Evolutionary conservation across 768 basidiomycete genomes (phyloP).

Genomic region (Rhizopogon vesiculosus): DNA sequence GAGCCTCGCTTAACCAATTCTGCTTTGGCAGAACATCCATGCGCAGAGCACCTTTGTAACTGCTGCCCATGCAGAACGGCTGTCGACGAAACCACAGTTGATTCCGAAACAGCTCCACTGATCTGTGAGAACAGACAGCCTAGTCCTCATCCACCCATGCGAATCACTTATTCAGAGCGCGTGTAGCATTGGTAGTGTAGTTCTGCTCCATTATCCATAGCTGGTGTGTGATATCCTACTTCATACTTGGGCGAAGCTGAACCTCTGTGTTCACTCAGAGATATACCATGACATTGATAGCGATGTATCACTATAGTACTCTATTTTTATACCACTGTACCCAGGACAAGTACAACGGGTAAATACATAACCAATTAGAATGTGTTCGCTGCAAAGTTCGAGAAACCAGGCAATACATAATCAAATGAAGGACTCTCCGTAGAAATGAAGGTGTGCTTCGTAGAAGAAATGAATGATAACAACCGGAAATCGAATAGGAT

Average conservation of each 20-base stretch:
- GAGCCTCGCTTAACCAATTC: not conserved
- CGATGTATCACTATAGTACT: not conserved
- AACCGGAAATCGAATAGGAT: too few relatives aligned
- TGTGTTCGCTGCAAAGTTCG: not conserved
- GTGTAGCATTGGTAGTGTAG: too few relatives aligned
- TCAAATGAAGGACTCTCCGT: too few relatives aligned
- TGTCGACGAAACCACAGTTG: not conserved
- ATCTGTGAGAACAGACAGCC: slow-evolving; percentile 17
- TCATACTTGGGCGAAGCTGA: not conserved
- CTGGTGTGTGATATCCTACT: not conserved
- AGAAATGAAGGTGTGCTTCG: too few relatives aligned
- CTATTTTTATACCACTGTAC: not conserved
- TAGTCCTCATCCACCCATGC: slow-evolving; percentile 20
- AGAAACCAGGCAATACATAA: too few relatives aligned
- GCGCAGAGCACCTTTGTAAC: slow-evolving; percentile 20
- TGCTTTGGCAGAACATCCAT: slow-evolving; percentile 12
- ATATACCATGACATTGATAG: not conserved
- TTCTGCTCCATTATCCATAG: too few relatives aligned
- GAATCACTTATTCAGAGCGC: not conserved
- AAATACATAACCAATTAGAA: not conserved
- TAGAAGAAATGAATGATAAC: not conserved
- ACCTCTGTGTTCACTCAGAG: not conserved
- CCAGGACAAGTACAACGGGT: not conserved
- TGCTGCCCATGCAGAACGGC: slow-evolving; percentile 11
- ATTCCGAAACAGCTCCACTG: slow-evolving; percentile 16